Evolutionary conservation across 768 basidiomycete species (phyloP), one percentile per base, ranked within the genome.

Genomic region (Leccinum variicolor): DNA sequence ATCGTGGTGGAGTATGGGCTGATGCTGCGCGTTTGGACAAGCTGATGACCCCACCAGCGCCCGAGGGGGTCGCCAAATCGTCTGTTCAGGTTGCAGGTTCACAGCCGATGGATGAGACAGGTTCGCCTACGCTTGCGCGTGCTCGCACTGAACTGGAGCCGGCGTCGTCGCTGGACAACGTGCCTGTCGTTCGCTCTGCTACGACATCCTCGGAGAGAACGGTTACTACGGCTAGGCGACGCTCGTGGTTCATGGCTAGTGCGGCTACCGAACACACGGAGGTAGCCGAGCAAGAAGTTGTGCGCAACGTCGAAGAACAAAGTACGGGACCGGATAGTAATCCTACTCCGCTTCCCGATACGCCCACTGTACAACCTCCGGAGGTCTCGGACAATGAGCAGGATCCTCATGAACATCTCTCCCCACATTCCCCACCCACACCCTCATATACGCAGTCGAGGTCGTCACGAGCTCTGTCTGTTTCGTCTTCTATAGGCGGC

Each of bases 1-100:
- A 82, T 56, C 86, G 96, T 36, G 96, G 95, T 47, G 96, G 95
- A 7, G 90, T 99, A 62, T 98, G 89, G 83, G 79, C 84, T 8
- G 91, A 94, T 61, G 88, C 94, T 8, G 79, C 75, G 3, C 79
- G 86, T 29, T 74, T 64, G 28, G 79, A 79, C 50, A 66, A 60
- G 23, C 60, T 62, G 17, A 52, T 67, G 62, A 6, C 59, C 23
- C 23, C 48, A 9, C 47, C 60, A 17, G 28, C 41, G n/a, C 57
- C 65, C 10, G 62, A 59, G 25, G 50, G 47, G 11, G 39, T 34
- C 14, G 23, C 31, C 25, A 62, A 60, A 15, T 57, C 55, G 9
- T 33, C 54, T 13, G 17, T 45, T 28, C 56, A 63, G 56, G 72
- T 76, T 52, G 60, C 70, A 39, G 57, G 54, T 33, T 41, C 61